phyloP scores from a whole-genome alignment of 2,329 filamentous ascomycete species.

The Fusarium protoensiforme region DNA sequence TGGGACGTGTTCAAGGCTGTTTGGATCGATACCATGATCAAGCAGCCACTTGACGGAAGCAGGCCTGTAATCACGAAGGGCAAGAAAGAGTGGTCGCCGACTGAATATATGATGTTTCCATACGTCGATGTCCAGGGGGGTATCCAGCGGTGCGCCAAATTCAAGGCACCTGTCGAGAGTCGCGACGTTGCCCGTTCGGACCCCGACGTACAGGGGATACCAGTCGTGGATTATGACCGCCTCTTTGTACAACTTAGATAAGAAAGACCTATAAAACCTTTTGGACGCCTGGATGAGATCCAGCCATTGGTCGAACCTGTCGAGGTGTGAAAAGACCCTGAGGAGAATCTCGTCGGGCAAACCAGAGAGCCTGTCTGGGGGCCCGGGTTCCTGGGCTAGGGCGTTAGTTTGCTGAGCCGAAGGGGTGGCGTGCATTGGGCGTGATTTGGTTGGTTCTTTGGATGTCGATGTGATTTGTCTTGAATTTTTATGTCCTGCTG shows the following conservation, averaged over 20 bases:
- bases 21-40: neutral
- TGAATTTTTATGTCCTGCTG: neutral
- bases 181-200: neutral
- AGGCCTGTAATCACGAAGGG: neutral
- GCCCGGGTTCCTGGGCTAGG: neutral
- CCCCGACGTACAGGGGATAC: neutral
- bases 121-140: neutral
- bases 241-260: neutral
- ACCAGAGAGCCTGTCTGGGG: neutral
- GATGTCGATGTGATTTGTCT: neutral
- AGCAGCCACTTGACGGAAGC: neutral
- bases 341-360: neutral
- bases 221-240: neutral
- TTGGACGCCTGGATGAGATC: neutral
- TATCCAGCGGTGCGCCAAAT: neutral
- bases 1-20: too few species aligned
- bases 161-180: neutral
- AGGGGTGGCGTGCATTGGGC: neutral
- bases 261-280: neutral
- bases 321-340: neutral
- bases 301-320: neutral
- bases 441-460: neutral
- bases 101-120: neutral
- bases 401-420: neutral
- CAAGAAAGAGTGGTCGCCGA: neutral